phyloP scores from a whole-genome alignment of 805 yeast genomes.

The Yamadazyma takamatsuzukensis region DNA sequence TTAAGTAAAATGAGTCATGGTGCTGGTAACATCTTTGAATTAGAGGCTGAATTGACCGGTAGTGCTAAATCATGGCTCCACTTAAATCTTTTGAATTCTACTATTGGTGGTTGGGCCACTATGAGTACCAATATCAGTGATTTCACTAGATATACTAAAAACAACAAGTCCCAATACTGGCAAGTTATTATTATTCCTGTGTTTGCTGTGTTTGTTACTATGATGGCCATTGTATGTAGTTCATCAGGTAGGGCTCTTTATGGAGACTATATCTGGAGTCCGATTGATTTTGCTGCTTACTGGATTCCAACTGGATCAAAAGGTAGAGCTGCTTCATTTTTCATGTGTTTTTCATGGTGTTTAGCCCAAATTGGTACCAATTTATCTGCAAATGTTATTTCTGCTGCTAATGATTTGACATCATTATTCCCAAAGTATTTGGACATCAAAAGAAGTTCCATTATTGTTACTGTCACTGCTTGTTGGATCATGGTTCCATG shows the following conservation, averaged over 20 bases:
- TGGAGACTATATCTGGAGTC: constrained; percentile 44
- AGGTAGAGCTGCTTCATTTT: constrained; percentile 16
- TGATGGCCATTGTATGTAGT: constrained; percentile 27
- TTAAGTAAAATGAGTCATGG: constrained; percentile 9
- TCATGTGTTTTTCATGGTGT: constrained; percentile 13
- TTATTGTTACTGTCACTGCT: constrained; percentile 7
- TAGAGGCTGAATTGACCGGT: constrained; percentile 12
- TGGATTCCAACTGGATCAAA: constrained; percentile 21
- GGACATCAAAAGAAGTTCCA: constrained; percentile 11
- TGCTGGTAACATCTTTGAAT: constrained; percentile 8
- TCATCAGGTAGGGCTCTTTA: constrained; percentile 34
- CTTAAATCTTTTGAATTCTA: constrained; percentile 20
- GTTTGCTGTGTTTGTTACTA: constrained; percentile 10
- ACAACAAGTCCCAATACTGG: constrained; percentile 23
- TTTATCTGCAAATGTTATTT: constrained; percentile 11
- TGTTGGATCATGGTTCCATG: constrained; percentile 15
- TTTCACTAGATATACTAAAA: constrained; percentile 34
- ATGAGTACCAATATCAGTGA: constrained; percentile 35
- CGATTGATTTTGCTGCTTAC: constrained; percentile 33
- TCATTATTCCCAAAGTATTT: constrained; percentile 10
- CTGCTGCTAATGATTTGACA: constrained; percentile 13
- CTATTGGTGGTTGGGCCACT: constrained; percentile 34
- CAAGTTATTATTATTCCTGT: constrained; percentile 15
- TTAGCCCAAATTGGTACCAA: constrained; percentile 13
- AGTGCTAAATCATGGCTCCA: constrained; percentile 21